Percentiles rank a stretch among this genome's conserved stretches.
Conservation (phyloP, 257 asterid species). For the Avicennia marina region DNA sequence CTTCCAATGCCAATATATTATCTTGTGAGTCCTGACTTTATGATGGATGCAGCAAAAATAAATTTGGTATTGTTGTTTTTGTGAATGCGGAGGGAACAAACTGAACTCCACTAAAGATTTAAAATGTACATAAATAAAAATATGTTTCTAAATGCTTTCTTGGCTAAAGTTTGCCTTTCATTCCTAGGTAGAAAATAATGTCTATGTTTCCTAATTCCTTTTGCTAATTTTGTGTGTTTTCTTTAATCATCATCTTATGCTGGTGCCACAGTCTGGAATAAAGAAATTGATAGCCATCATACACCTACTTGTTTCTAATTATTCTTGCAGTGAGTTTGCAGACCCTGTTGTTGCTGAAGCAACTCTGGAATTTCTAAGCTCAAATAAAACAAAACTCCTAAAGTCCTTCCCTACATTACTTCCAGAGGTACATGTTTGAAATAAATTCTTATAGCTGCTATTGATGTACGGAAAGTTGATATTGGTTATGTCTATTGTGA, state of each 20-base stretch:
- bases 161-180: constrained; percentile 10
- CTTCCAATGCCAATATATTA: too few relatives aligned
- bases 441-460: constrained; percentile 9
- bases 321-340: constrained; percentile 84
- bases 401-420: constrained; percentile 72
- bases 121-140: constrained; percentile 1
- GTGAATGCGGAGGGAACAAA: constrained; percentile 9
- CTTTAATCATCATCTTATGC: constrained; percentile 2
- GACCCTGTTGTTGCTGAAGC: constrained; percentile 93
- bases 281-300: constrained; percentile 8
- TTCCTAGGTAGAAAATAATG: constrained; percentile 11
- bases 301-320: constrained; percentile 21
- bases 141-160: not conserved
- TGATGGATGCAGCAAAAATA: constrained; percentile 10
- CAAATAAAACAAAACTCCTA: constrained; percentile 58
- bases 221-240: constrained; percentile 11
- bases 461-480: not conserved
- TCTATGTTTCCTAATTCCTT: constrained; percentile 9
- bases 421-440: constrained; percentile 62
- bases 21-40: not conserved
- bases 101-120: not conserved
- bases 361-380: constrained; percentile 70
- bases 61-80: not conserved
- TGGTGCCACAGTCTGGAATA: not conserved
- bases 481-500: not conserved